Evolutionary conservation across 768 basidiomycete genomes (phyloP).

Genomic region (Psilocybe azurescens): DNA sequence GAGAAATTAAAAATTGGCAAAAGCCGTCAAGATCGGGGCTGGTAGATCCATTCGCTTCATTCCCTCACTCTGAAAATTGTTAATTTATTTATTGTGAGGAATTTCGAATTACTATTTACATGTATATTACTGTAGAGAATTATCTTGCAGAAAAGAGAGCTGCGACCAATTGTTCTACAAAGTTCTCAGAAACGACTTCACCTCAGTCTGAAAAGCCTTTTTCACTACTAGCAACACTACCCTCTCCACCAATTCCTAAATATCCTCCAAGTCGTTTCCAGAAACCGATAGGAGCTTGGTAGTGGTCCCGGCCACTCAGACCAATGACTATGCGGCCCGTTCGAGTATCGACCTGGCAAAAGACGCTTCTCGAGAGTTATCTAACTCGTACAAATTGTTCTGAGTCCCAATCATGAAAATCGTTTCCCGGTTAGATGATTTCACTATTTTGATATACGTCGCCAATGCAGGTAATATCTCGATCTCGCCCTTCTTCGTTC

Average conservation of each 20-base stretch:
- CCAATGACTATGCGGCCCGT: slow-evolving; percentile 49
- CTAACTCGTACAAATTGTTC: slow-evolving; percentile 17
- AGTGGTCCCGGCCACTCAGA: slow-evolving; percentile 45
- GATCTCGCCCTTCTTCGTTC: slow-evolving; percentile 36
- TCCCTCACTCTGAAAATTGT: too few relatives aligned
- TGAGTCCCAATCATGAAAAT: slow-evolving; percentile 43
- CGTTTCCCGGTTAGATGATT: slow-evolving; percentile 38
- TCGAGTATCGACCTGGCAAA: slow-evolving; percentile 42
- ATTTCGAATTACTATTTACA: too few relatives aligned
- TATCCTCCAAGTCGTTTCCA: slow-evolving; percentile 44
- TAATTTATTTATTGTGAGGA: too few relatives aligned
- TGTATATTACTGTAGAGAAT: too few relatives aligned
- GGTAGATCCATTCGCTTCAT: background rate
- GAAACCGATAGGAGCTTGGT: slow-evolving; percentile 36
- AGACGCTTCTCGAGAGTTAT: slow-evolving; percentile 33
- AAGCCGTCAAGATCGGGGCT: slow-evolving; percentile 14
- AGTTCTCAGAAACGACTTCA: background rate
- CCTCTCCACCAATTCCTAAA: slow-evolving; percentile 8
- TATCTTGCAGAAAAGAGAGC: too few relatives aligned
- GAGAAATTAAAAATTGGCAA: slow-evolving; percentile 2
- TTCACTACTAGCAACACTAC: background rate
- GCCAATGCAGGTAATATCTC: slow-evolving; percentile 40
- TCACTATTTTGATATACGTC: slow-evolving; percentile 35
- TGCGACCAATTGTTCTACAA: too few relatives aligned
- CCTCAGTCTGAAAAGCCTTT: background rate